phyloP scores from a whole-genome alignment of 1,139 yeast genomes.

The Lodderomyces margitis region DNA sequence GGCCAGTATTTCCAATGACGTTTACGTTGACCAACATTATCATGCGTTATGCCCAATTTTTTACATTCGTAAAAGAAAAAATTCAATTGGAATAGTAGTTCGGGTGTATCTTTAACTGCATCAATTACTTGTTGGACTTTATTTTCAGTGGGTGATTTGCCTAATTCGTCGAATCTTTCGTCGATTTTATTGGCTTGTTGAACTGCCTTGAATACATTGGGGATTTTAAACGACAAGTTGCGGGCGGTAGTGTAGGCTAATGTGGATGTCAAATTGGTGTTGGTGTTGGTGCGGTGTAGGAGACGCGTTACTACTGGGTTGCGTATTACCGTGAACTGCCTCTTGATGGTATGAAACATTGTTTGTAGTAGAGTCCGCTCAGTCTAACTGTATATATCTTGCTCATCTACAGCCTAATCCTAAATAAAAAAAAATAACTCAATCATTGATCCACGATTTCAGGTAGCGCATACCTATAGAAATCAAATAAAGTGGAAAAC shows the following conservation, averaged over 20 bases:
- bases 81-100: slow-evolving; percentile 30
- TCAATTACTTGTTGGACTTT: slow-evolving; percentile 22
- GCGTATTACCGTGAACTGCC: neutral
- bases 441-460: neutral
- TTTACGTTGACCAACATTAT: slow-evolving; percentile 7
- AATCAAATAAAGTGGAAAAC: neutral
- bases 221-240: slow-evolving; percentile 6
- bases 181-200: slow-evolving; percentile 9
- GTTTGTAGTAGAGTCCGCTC: neutral
- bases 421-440: too few relatives aligned
- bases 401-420: too few relatives aligned
- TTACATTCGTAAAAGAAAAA: slow-evolving; percentile 34
- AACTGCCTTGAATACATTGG: slow-evolving; percentile 6
- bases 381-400: neutral
- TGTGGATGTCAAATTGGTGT: too few relatives aligned
- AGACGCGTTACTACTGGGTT: neutral
- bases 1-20: slow-evolving; percentile 8
- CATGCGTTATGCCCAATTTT: slow-evolving; percentile 28
- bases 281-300: neutral
- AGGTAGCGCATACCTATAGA: neutral
- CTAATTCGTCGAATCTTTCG: slow-evolving; percentile 7
- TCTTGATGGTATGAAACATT: neutral
- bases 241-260: neutral
- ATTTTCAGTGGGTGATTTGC: slow-evolving; percentile 5
- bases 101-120: slow-evolving; percentile 28